Base-by-base conservation (phyloP, 2,329 filamentous ascomycete genomes). In the Venturia effusa region DNA sequence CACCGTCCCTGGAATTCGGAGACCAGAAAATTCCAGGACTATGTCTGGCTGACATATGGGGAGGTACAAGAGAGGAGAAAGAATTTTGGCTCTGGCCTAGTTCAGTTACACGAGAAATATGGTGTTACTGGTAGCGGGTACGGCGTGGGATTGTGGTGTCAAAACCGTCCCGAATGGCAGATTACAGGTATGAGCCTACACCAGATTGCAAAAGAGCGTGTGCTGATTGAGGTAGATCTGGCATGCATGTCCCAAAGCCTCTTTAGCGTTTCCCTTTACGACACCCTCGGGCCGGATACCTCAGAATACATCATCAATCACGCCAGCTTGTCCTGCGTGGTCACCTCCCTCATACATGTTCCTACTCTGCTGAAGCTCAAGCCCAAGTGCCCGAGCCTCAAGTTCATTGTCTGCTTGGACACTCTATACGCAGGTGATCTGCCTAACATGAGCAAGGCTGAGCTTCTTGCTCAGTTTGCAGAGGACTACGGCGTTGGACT, bases 221-320 rank as follows among this genome's bases (percentile, higher is more conserved):
- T 45, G 27, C 61, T 63, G 19, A 63, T 17, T 15, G 10, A 5
- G 5, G 8, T 64, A 90, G 93, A 97, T 80, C 79, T 97, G 71
- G 94, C 85, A 45, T 87, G 89, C 73, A 86, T 90, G 78, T 94
- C 92, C 15, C 94, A 97, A 75, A 85, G 88, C 8, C 84, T 97
- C 37, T 97, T 83, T 77, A 90, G 88, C 27, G 92, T 99, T 64
- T 96, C 93, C 5, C 87, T 99, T 61, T 99, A 99, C 79, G 94
- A 97, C 76, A 97, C 93, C 15, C 84, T 99, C 5, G 93, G 93
- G 11, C 88, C 93, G 15, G 90, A 96, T 68, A 85, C 92, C 2
- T 92, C 90, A 64, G 92, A 97, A 77, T 97, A 90, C 78, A 97
- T 99, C 75, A 88, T 97, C 78, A 95, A 95, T 76, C 93, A 97